Evolutionary conservation across 441 rosid genomes (phyloP), one percentile per base, ranked within the genome.

Genomic region (Macaranga tanarius): DNA sequence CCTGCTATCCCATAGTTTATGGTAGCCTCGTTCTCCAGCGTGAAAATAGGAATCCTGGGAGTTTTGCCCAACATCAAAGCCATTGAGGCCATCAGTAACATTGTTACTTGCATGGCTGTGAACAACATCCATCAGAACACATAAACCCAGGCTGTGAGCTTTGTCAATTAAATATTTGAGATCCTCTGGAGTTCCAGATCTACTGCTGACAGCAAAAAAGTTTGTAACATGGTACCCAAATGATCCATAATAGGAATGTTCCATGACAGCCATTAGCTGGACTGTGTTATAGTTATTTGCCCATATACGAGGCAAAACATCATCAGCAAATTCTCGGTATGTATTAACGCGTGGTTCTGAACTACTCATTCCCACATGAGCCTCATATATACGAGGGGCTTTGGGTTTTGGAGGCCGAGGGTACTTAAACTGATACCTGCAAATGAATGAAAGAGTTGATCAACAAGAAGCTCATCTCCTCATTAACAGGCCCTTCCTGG

Each of bases 281-380:
- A 91, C 81, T 10, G 90, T 88, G 62, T 88, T 91, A 76, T 91
- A 88, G 79, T 89, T 89, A 73, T 87, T 91, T 75, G 86, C 93
- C 70, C 52, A 65, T 77, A 91, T 88, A 54, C 88, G 95, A 59
- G 97, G 95, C 81, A 91, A 79, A 81, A 91, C 89, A 72, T 86
- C 72, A 78, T 91, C 95, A 9, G 97, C 95, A 77, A 91, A 91
- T 73, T 89, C 95, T 79, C 89, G 84, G 78, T 89, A 89, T 57
- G 97, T 80, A 77, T 81, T 91, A 69, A 89, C 58, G 15, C 82
- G 77, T 47, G 90, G 90, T 87, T 91, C 93, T 26, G 89, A 71
- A 76, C 95, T 75, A 62, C 95, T 91, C 97, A 91, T 89, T 81
- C 97, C 97, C 74, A 89, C 97, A 85, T 91, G 97, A 50, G 93